A percentile compares a stretch with the other conserved stretches of the same genome.
These are phyloP conservation scores for Penicillium soppii DNA, from an alignment of 495 filamentous ascomycete species.

Conservation along the genomic window DNA sequence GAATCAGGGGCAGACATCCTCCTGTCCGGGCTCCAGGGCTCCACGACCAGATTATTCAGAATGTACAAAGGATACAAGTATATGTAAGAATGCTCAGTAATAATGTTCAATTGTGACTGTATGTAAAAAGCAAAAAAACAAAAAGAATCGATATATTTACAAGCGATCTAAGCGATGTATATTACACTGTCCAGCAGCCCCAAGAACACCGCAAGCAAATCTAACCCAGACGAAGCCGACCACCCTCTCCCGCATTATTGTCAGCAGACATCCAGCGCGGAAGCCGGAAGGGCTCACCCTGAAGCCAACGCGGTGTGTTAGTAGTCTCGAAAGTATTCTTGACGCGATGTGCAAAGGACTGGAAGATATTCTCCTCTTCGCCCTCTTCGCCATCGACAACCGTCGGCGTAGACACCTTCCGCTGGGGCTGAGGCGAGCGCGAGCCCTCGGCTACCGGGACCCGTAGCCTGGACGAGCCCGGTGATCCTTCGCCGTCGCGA, in stretches of 20 bases:
- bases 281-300: conserved; percentile 65
- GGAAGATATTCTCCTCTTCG: conserved; percentile 79
- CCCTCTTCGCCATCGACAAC: conserved; percentile 54
- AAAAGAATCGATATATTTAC: conserved; percentile 15
- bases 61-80: too few species aligned
- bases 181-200: conserved; percentile 29
- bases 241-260: conserved; percentile 40
- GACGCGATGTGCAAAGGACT: conserved; percentile 78
- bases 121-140: not conserved
- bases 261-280: conserved; percentile 75
- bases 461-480: conserved; percentile 31
- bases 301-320: conserved; percentile 77
- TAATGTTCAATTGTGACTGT: not conserved
- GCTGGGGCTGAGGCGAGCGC: conserved; percentile 29
- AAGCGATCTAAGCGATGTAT: conserved; percentile 11
- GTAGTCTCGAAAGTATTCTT: conserved; percentile 87
- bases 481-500: conserved; percentile 22
- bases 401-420: conserved; percentile 28
- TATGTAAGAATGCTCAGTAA: not conserved
- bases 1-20: too few species aligned
- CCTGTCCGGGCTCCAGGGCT: too few species aligned
- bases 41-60: too few species aligned
- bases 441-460: conserved; percentile 29
- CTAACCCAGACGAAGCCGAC: conserved; percentile 40
- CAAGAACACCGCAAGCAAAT: conserved; percentile 20